Percentiles rank a stretch among this genome's conserved stretches.
phyloP scores from a whole-genome alignment of 257 asterid species.

The Solanum habrochaites region DNA sequence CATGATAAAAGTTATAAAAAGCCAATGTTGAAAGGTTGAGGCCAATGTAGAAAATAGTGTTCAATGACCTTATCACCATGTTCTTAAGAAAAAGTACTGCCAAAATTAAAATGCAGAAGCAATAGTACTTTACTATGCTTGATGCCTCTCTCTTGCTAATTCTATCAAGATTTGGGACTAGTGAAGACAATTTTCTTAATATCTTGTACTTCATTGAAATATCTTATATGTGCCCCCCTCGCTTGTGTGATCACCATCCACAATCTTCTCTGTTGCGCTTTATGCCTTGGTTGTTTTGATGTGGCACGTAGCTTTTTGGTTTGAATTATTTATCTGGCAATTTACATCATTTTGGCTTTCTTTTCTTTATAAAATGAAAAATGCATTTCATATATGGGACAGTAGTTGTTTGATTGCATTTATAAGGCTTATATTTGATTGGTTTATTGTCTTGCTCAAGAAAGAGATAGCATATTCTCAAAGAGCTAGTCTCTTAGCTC shows the following conservation, averaged over 20 bases:
- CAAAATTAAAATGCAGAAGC: background rate
- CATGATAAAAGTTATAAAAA: background rate
- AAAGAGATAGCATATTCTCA: background rate
- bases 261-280: background rate
- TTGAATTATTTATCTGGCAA: background rate
- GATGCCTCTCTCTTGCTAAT: background rate
- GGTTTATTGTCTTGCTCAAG: background rate
- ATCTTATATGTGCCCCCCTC: background rate
- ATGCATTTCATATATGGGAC: background rate
- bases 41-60: background rate
- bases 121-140: background rate
- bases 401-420: background rate
- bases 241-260: background rate
- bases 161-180: background rate
- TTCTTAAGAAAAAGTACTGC: background rate
- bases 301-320: background rate
- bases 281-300: background rate
- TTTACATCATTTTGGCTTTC: background rate
- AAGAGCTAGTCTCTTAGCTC: background rate
- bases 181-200: background rate
- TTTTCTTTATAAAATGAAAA: background rate
- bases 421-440: background rate
- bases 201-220: background rate
- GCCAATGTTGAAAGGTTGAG: background rate
- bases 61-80: background rate